phyloP scores from a whole-genome alignment of 352 stramenopile species.

The Globisporangium iwayamae region DNA sequence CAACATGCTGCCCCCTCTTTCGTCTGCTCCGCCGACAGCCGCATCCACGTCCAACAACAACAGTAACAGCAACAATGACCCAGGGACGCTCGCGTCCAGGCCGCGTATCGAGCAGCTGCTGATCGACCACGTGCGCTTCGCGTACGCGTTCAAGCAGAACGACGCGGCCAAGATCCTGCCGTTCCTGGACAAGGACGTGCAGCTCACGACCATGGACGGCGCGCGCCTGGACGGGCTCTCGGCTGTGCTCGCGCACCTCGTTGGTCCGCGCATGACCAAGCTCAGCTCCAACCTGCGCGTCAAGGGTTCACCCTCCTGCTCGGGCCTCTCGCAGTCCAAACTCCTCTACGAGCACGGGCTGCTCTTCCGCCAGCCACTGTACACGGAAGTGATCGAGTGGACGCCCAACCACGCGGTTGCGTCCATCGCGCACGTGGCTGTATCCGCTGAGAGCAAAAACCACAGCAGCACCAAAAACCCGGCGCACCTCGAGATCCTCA shows the following conservation, averaged over 20 bases:
- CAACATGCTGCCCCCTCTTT: slow-evolving; percentile 11
- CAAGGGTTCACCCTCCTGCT: slow-evolving; percentile 52
- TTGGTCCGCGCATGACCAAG: slow-evolving; percentile 66
- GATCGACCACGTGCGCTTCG: slow-evolving; percentile 56
- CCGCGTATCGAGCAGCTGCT: slow-evolving; percentile 44
- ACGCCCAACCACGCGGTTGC: slow-evolving; percentile 26
- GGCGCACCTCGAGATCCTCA: not conserved
- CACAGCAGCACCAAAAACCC: not conserved
- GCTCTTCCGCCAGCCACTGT: slow-evolving; percentile 64
- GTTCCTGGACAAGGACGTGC: slow-evolving; percentile 60
- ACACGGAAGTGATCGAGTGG: slow-evolving; percentile 71
- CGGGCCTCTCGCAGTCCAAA: slow-evolving; percentile 47
- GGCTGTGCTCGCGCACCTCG: slow-evolving; percentile 67
- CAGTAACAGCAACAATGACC: not conserved
- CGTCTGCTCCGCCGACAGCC: not conserved
- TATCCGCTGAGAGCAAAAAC: slow-evolving; percentile 35
- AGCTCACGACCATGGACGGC: slow-evolving; percentile 48
- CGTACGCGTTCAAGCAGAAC: slow-evolving; percentile 71
- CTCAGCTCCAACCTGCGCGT: slow-evolving; percentile 61
- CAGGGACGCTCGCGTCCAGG: not conserved
- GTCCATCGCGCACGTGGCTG: slow-evolving; percentile 41
- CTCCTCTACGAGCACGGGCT: slow-evolving; percentile 77
- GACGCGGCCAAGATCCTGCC: slow-evolving; percentile 62
- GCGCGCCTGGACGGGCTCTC: slow-evolving; percentile 39
- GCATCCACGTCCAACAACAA: not conserved